These are phyloP conservation scores for Albugo laibachii DNA, from an alignment of 352 stramenopile genomes.

Conservation along the genomic window DNA sequence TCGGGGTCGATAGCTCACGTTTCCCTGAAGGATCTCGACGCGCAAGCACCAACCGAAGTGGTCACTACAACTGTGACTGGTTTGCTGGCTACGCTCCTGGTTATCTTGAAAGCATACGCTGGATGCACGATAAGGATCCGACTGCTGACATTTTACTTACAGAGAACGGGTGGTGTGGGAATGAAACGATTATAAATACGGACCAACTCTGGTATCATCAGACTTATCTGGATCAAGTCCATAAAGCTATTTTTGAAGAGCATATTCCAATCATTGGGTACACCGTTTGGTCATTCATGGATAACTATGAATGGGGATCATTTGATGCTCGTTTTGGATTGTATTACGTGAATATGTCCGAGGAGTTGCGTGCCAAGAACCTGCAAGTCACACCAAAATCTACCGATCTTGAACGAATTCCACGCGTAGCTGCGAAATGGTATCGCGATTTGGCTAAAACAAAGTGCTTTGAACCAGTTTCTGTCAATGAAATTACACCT, in stretches of 20 bases:
- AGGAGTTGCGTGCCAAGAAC: conserved; percentile 9
- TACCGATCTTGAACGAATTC: conserved; percentile 15
- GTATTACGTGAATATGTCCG: conserved; percentile 17
- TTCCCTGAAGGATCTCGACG: conserved; percentile 3
- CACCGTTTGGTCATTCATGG: conserved; percentile 85
- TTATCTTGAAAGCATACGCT: conserved; percentile 38
- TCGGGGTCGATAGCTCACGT: conserved; percentile 8
- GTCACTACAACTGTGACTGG: conserved; percentile 13
- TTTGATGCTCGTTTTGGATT: conserved; percentile 15
- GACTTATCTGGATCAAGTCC: conserved; percentile 29
- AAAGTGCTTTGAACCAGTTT: conserved; percentile 22
- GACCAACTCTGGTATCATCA: conserved; percentile 51
- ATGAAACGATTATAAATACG: conserved; percentile 26
- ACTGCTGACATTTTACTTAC: conserved; percentile 27
- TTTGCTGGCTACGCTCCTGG: conserved; percentile 29
- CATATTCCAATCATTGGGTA: conserved; percentile 77
- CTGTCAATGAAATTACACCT: background rate
- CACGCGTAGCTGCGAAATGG: conserved; percentile 31
- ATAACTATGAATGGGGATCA: conserved; percentile 87
- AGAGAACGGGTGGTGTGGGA: conserved; percentile 50
- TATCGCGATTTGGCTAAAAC: conserved; percentile 28
- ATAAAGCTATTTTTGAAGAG: conserved; percentile 27
- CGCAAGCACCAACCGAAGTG: conserved; percentile 11
- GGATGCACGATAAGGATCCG: conserved; percentile 22
- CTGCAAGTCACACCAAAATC: conserved; percentile 1